Percentiles rank a stretch among this genome's conserved stretches.
Evolutionary conservation across 2,329 filamentous ascomycete species (phyloP).

Genomic region (Pyrenophora tritici-repentis): DNA sequence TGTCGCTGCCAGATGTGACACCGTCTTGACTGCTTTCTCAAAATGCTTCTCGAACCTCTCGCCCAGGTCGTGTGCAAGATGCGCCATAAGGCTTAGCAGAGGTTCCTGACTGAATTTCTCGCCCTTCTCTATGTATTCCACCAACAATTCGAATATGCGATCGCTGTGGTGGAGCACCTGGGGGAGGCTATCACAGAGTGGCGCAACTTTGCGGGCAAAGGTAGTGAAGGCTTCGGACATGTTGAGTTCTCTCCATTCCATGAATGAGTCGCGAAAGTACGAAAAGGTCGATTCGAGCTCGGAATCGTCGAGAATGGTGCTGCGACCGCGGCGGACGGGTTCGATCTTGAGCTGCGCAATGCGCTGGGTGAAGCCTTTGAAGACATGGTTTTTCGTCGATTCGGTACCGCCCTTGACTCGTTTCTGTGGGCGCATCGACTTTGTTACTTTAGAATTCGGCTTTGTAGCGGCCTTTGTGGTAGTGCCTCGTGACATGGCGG

Average conservation of each 20-base stretch:
- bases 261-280: constrained; percentile 80
- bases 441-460: constrained; percentile 23
- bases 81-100: constrained; percentile 82
- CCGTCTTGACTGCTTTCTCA: constrained; percentile 71
- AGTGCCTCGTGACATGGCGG: constrained; percentile 49
- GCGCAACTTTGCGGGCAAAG: constrained; percentile 75
- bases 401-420: constrained; percentile 69
- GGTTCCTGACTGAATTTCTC: constrained; percentile 84
- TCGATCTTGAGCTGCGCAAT: constrained; percentile 93
- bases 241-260: constrained; percentile 92
- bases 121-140: constrained; percentile 74
- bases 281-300: constrained; percentile 78
- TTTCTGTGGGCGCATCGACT: constrained; percentile 60
- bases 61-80: constrained; percentile 93
- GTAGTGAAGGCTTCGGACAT: constrained; percentile 77
- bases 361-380: constrained; percentile 88
- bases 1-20: constrained; percentile 77
- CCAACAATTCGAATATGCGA: constrained; percentile 78
- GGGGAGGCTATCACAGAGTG: constrained; percentile 85
- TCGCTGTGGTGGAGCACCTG: constrained; percentile 91
- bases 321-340: constrained; percentile 85
- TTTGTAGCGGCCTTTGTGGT: constrained; percentile 19
- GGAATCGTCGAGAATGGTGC: constrained; percentile 80
- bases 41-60: constrained; percentile 88
- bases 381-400: constrained; percentile 83